A percentile compares a stretch with the other conserved stretches of the same genome.
phyloP scores from a whole-genome alignment of 179 eudicot species.

The Beta lomatogona region DNA sequence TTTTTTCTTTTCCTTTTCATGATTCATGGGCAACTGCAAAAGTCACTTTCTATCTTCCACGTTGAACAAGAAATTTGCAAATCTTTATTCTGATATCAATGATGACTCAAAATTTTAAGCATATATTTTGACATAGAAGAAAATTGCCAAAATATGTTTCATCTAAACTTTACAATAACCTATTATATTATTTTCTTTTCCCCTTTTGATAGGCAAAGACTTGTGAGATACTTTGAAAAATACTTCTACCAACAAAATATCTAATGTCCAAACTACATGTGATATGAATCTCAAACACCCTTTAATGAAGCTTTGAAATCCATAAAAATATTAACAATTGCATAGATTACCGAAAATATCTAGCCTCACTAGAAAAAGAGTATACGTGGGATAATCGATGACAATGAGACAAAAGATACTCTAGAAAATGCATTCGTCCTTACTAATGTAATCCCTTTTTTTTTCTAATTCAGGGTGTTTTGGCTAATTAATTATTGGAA shows the following conservation, averaged over 20 bases:
- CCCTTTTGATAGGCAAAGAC: neutral
- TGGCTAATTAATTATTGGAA: slow-evolving; percentile 12
- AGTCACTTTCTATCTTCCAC: slow-evolving; percentile 26
- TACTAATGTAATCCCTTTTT: neutral
- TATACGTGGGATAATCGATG: neutral
- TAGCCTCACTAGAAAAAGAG: neutral
- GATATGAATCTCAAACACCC: no score
- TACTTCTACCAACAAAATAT: no score
- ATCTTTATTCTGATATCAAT: slow-evolving; percentile 21
- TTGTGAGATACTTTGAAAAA: no score
- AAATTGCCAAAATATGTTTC: neutral
- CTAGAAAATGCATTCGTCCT: neutral
- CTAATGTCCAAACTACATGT: no score
- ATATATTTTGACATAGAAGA: slow-evolving; percentile 6
- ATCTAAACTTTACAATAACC: neutral
- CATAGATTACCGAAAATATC: no score
- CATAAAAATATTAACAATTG: no score
- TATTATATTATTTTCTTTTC: neutral
- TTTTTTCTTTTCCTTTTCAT: neutral
- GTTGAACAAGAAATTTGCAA: slow-evolving; percentile 14
- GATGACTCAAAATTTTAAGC: slow-evolving; percentile 9
- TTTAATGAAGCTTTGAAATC: no score
- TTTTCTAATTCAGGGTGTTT: neutral
- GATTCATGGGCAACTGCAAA: slow-evolving; percentile 19
- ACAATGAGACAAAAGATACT: slow-evolving; percentile 23